Evolutionary conservation across 768 basidiomycete species (phyloP).

Genomic region (Infundibulicybe gibba): DNA sequence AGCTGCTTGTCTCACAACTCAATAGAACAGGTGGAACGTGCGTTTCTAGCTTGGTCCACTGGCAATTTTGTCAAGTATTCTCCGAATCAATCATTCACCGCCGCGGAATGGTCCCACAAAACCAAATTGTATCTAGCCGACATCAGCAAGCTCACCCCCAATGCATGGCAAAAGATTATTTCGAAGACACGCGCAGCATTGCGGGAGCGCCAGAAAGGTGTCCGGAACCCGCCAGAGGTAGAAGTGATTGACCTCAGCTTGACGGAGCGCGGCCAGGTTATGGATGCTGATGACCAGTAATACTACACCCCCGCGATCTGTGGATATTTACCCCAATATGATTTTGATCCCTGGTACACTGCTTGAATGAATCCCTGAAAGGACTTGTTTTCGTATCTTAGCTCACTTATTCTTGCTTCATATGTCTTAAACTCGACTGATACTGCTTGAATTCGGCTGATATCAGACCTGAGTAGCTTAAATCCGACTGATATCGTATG

Average conservation of each 20-base stretch:
- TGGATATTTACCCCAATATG: too few relatives aligned
- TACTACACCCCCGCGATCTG: too few relatives aligned
- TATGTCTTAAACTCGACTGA: too few relatives aligned
- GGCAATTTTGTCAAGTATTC: conserved; percentile 1
- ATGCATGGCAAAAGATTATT: conserved; percentile 4
- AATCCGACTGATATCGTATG: too few relatives aligned
- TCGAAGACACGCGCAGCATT: not conserved
- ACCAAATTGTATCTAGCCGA: conserved; percentile 1
- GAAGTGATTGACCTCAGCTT: not conserved
- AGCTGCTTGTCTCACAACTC: not conserved
- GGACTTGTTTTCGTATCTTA: too few relatives aligned
- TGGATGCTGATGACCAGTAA: conserved; percentile 3
- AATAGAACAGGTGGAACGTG: conserved; percentile 4
- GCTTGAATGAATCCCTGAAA: too few relatives aligned
- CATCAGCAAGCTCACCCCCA: not conserved
- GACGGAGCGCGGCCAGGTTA: not conserved
- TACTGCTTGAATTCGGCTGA: too few relatives aligned
- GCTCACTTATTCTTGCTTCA: too few relatives aligned
- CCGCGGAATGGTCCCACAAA: not conserved
- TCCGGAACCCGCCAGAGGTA: not conserved
- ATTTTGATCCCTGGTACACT: too few relatives aligned
- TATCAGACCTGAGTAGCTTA: too few relatives aligned
- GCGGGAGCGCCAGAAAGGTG: not conserved
- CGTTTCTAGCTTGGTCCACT: conserved; percentile 2
- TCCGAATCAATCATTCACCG: not conserved